Conservation (phyloP, 2,329 filamentous ascomycete species). For the Neofusicoccum kwambonambiense region DNA sequence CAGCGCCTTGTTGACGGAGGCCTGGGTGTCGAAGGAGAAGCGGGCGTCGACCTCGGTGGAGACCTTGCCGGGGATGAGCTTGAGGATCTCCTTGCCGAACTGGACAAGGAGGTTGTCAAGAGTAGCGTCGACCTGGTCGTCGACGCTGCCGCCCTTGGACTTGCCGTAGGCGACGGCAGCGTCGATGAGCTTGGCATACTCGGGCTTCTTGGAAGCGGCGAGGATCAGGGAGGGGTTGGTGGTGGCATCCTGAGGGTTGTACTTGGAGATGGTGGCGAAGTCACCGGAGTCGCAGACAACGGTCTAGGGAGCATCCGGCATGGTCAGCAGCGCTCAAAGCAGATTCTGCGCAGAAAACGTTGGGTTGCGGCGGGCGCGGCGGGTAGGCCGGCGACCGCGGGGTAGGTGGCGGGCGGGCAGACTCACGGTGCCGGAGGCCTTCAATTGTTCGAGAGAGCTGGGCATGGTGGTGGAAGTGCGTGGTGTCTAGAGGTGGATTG, state of each 20-base stretch:
- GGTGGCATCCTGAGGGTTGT: conserved; percentile 99
- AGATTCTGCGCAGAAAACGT: conserved; percentile 4
- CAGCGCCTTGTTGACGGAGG: conserved; percentile 90
- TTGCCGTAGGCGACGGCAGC: conserved; percentile 83
- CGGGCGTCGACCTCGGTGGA: conserved; percentile 97
- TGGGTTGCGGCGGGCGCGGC: conserved; percentile 14
- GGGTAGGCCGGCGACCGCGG: conserved; percentile 14
- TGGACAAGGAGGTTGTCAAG: conserved; percentile 94
- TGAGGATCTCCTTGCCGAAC: conserved; percentile 96
- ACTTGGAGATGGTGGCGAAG: conserved; percentile 87
- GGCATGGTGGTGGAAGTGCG: conserved; percentile 58
- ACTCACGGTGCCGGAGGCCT: conserved; percentile 93
- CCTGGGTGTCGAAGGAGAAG: conserved; percentile 93
- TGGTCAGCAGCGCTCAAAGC: conserved; percentile 19
- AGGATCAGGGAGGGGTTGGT: conserved; percentile 99
- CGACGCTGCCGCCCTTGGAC: conserved; percentile 63
- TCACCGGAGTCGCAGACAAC: conserved; percentile 97
- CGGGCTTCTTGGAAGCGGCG: conserved; percentile 94
- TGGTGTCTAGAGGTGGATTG: not conserved
- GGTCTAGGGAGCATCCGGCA: conserved; percentile 54
- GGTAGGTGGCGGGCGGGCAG: conserved; percentile 25
- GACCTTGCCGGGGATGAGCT: conserved; percentile 97
- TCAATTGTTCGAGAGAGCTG: conserved; percentile 92
- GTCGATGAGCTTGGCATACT: conserved; percentile 92
- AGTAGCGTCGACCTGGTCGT: conserved; percentile 83